Evolutionary conservation across 2,329 filamentous ascomycete genomes (phyloP).

Genomic region (Amesomyces nigricolor): DNA sequence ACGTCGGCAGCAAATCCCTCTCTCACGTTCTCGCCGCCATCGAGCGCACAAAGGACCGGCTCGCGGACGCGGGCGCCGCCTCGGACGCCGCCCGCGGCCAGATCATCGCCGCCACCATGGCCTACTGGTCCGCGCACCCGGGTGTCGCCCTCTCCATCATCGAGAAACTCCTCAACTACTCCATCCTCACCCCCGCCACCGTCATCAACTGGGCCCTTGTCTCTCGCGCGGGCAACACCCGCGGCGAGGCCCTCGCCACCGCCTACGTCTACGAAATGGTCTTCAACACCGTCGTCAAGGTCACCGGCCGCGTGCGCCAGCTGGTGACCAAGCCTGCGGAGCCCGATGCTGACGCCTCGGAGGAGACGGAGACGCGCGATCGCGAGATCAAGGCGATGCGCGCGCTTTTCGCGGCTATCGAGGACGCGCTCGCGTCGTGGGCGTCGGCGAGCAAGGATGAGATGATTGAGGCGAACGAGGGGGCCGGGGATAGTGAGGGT

Average conservation of each 20-base stretch:
- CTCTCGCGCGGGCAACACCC: constrained; percentile 42
- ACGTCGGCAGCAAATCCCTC: constrained; percentile 88
- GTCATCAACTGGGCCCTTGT: constrained; percentile 88
- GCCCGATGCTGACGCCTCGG: constrained; percentile 25
- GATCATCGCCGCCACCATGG: constrained; percentile 84
- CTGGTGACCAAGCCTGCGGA: constrained; percentile 46
- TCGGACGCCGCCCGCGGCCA: constrained; percentile 75
- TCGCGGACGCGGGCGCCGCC: constrained; percentile 70
- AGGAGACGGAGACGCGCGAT: constrained; percentile 48
- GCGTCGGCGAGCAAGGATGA: constrained; percentile 68
- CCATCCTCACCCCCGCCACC: constrained; percentile 77
- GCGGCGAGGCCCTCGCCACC: constrained; percentile 63
- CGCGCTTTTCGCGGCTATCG: constrained; percentile 72
- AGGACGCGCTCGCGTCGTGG: constrained; percentile 69
- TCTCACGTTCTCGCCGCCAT: constrained; percentile 95
- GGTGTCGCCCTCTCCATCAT: constrained; percentile 88
- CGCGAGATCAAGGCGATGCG: constrained; percentile 70
- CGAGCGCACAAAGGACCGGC: constrained; percentile 84
- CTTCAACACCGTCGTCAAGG: constrained; percentile 81
- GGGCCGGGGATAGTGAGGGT: constrained; percentile 51
- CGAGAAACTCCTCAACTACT: constrained; percentile 96
- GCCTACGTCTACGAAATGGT: constrained; percentile 86
- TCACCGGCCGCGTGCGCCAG: constrained; percentile 78
- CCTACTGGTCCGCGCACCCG: constrained; percentile 89
- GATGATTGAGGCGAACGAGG: constrained; percentile 56